Conservation (phyloP, 345 rosid genomes). For the Toxicodendron radicans region DNA sequence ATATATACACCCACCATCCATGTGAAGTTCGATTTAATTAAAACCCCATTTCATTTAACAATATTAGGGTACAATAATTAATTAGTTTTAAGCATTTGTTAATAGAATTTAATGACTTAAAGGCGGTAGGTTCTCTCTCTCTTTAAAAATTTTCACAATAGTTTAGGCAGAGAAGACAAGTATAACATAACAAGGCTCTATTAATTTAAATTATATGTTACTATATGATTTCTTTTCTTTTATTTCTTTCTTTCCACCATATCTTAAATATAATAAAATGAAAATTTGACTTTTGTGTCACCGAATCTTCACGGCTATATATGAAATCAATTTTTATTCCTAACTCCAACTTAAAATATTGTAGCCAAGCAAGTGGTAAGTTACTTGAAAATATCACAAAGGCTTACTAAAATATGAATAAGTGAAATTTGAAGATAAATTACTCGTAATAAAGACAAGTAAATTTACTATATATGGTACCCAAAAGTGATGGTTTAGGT, state of each 20-base stretch:
- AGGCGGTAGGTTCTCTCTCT: background rate
- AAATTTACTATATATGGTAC: background rate
- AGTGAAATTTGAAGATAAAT: background rate
- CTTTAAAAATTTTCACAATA: background rate
- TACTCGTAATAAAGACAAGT: background rate
- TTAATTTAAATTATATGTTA: background rate
- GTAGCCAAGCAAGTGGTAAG: too few species aligned
- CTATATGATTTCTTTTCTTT: too few species aligned
- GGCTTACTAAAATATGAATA: background rate
- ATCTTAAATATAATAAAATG: background rate
- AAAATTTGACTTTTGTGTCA: background rate
- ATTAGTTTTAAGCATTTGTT: background rate
- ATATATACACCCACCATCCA: background rate
- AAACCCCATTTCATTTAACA: background rate
- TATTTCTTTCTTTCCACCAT: too few species aligned
- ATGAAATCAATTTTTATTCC: background rate
- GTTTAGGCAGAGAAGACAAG: background rate
- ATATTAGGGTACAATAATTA: too few species aligned
- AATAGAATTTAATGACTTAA: background rate
- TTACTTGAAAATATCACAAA: too few species aligned
- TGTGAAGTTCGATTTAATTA: constrained; percentile 12
- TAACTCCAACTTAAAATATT: too few species aligned
- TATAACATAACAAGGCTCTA: background rate
- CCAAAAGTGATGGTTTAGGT: background rate
- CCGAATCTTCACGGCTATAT: too few species aligned